Percentiles rank a stretch among this genome's conserved stretches.
Evolutionary conservation across 2,329 filamentous ascomycete genomes (phyloP).

Genomic region (Thielaviopsis euricoi): DNA sequence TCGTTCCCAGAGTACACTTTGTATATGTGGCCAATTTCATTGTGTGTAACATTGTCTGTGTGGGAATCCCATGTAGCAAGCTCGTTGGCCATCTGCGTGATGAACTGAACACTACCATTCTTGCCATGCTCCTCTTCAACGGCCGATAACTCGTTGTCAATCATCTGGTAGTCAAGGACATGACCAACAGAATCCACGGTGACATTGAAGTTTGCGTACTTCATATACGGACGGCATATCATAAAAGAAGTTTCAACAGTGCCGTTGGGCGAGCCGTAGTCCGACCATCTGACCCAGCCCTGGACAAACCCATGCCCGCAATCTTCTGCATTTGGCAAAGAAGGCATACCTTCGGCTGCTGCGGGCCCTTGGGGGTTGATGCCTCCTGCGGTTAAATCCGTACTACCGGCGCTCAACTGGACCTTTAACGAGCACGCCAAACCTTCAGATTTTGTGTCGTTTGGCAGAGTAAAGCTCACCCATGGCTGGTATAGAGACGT

Average conservation of each 20-base stretch:
- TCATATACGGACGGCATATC: conserved; percentile 16
- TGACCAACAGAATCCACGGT: conserved; percentile 16
- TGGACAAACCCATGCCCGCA: not conserved
- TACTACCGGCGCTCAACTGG: not conserved
- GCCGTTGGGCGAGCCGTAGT: not conserved
- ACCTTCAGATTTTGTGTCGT: not conserved
- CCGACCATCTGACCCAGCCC: not conserved
- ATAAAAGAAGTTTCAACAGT: not conserved
- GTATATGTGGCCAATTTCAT: not conserved
- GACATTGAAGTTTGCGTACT: conserved; percentile 21
- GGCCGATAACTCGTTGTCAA: not conserved
- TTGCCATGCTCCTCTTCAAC: not conserved
- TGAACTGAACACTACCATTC: not conserved
- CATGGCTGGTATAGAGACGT: not conserved
- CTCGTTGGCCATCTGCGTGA: not conserved
- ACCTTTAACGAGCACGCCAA: not conserved
- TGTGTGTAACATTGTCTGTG: not conserved
- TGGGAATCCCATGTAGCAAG: not conserved
- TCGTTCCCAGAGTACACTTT: not conserved
- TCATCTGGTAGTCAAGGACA: conserved; percentile 14
- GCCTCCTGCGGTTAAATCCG: not conserved
- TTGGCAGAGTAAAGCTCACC: not conserved
- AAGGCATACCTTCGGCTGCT: not conserved
- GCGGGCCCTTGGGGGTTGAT: not conserved
- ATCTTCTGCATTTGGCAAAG: not conserved